Conservation (phyloP, 495 filamentous ascomycete species). For the Rusavskia elegans region DNA sequence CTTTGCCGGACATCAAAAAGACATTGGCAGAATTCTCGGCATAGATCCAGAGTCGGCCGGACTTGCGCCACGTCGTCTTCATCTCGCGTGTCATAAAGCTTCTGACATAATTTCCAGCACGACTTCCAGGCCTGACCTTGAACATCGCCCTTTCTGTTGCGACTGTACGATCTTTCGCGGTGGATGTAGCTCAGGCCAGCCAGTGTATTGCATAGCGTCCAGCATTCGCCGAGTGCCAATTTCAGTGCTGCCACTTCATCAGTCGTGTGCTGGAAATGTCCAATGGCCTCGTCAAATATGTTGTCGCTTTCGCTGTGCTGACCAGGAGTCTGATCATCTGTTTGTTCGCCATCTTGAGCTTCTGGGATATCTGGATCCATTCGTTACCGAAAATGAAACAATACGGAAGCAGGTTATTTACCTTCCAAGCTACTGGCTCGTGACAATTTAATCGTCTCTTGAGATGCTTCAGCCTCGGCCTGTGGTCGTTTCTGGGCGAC, state of each 20-base stretch:
- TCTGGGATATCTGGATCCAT: constrained; percentile 28
- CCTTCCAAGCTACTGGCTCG: constrained; percentile 56
- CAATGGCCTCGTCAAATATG: constrained; percentile 18
- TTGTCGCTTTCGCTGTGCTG: constrained; percentile 19
- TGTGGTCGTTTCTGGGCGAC: constrained; percentile 66
- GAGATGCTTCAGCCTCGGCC: constrained; percentile 40
- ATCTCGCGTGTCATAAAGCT: constrained; percentile 65
- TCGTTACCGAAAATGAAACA: constrained; percentile 2
- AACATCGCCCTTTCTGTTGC: constrained; percentile 47
- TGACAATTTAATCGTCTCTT: constrained; percentile 18
- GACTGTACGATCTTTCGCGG: constrained; percentile 57
- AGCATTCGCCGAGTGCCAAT: constrained; percentile 72
- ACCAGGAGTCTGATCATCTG: constrained; percentile 16
- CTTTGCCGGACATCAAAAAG: constrained; percentile 70
- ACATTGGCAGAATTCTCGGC: constrained; percentile 79
- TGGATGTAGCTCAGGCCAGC: constrained; percentile 75
- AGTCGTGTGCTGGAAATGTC: constrained; percentile 30
- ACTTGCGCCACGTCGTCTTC: constrained; percentile 59
- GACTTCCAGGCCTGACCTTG: constrained; percentile 81
- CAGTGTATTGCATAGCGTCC: constrained; percentile 85
- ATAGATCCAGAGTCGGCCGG: constrained; percentile 64
- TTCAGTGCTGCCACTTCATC: constrained; percentile 59
- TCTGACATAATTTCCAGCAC: constrained; percentile 82
- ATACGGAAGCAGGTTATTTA: constrained; percentile 20
- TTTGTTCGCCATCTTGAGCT: constrained; percentile 19